Conservation (phyloP, 441 rosid genomes). For the Breynia disticha region DNA sequence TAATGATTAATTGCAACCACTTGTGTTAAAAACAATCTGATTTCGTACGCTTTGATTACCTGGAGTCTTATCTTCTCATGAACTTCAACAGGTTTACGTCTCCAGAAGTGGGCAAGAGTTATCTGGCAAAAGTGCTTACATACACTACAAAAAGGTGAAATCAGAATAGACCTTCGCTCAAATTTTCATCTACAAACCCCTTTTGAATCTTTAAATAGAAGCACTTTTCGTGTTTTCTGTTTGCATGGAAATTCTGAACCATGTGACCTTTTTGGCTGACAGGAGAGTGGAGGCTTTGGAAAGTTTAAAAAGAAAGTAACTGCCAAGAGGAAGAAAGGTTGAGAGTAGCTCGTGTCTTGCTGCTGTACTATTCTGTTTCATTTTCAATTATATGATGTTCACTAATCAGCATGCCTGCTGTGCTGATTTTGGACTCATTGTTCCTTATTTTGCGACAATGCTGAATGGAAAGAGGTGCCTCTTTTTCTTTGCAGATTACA, state of each 20-base stretch:
- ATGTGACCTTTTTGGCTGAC: slow-evolving; percentile 15
- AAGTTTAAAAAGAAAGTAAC: slow-evolving; percentile 49
- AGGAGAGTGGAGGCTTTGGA: slow-evolving; percentile 60
- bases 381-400: too few relatives aligned
- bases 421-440: too few relatives aligned
- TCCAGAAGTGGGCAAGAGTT: slow-evolving; percentile 65
- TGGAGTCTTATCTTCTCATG: slow-evolving; percentile 2
- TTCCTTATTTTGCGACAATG: too few relatives aligned
- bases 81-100: slow-evolving; percentile 50
- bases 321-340: slow-evolving; percentile 35
- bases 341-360: slow-evolving; percentile 5
- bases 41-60: not conserved
- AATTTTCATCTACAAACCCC: not conserved
- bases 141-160: slow-evolving; percentile 65
- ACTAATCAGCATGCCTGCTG: too few relatives aligned
- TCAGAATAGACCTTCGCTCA: not conserved
- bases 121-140: slow-evolving; percentile 65
- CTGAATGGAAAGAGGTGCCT: too few relatives aligned
- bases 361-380: too few relatives aligned
- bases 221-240: too few relatives aligned
- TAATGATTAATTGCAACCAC: too few relatives aligned
- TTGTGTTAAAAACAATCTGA: not conserved
- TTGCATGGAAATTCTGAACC: not conserved
- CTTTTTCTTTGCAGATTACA: too few relatives aligned
- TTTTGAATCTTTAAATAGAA: not conserved